Conservation (phyloP, 441 rosid genomes). For the Gossypium gossypioides region DNA sequence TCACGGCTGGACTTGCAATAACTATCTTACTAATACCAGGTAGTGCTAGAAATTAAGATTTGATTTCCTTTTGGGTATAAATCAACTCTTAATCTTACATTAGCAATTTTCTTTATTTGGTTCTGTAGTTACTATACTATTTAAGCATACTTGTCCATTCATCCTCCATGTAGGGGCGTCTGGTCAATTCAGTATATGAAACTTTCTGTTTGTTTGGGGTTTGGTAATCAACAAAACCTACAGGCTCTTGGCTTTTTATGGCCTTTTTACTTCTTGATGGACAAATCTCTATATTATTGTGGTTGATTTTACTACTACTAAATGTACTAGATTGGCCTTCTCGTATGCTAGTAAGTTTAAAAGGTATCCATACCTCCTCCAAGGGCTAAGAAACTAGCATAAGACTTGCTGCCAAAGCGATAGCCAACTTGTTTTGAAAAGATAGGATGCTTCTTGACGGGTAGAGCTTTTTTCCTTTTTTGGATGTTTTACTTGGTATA, state of each 20-base stretch:
- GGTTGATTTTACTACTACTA: background rate
- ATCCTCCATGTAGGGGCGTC: background rate
- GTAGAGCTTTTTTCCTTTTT: background rate
- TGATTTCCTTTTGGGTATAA: slow-evolving; percentile 4
- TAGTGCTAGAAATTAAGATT: slow-evolving; percentile 17
- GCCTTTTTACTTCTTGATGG: background rate
- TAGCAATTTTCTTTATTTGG: background rate
- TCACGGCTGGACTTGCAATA: slow-evolving; percentile 73
- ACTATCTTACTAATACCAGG: slow-evolving; percentile 82
- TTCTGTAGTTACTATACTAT: background rate
- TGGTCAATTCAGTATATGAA: background rate
- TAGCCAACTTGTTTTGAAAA: background rate
- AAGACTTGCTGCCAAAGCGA: background rate
- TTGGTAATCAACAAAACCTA: background rate
- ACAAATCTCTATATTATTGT: background rate
- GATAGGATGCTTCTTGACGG: background rate
- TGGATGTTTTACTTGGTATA: background rate
- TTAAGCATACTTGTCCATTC: background rate
- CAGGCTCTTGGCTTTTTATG: background rate
- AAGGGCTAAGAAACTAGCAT: background rate
- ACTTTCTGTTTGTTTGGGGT: background rate
- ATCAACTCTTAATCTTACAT: background rate
- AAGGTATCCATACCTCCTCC: background rate
- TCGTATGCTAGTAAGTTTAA: background rate
- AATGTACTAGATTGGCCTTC: background rate